Conservation (phyloP, 73 alveolate genomes). For the Diophrys appendiculata region DNA sequence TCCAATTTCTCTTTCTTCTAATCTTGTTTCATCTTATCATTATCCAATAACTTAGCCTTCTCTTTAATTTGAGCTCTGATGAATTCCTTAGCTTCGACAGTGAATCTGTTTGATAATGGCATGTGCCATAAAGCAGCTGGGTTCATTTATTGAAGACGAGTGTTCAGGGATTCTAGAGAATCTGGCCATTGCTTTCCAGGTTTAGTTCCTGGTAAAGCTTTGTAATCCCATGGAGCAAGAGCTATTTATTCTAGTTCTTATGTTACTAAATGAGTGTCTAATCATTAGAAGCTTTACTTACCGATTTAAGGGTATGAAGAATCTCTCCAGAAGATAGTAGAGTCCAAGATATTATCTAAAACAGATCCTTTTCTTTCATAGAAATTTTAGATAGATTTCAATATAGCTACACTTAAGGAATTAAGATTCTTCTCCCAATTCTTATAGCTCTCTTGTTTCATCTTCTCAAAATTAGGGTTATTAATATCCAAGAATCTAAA, state of each 20-base stretch:
- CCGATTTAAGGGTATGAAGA: slow-evolving; percentile 23
- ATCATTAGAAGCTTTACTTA: too few species aligned
- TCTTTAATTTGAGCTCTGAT: slow-evolving; percentile 18
- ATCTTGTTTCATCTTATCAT: not conserved
- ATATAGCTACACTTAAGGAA: slow-evolving; percentile 11
- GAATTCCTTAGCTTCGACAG: slow-evolving; percentile 47
- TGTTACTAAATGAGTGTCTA: too few species aligned
- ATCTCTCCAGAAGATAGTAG: slow-evolving; percentile 14
- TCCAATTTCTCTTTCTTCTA: slow-evolving; percentile 1
- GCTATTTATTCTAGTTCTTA: too few species aligned
- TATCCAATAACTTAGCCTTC: not conserved
- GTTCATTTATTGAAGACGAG: slow-evolving; percentile 42
- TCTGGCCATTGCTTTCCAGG: slow-evolving; percentile 48
- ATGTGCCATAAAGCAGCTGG: slow-evolving; percentile 58
- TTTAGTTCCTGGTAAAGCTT: slow-evolving; percentile 67
- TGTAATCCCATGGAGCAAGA: slow-evolving; percentile 67
- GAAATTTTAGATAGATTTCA: slow-evolving; percentile 21
- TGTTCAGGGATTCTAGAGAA: slow-evolving; percentile 37
- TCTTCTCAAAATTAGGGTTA: slow-evolving; percentile 32
- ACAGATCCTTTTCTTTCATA: slow-evolving; percentile 31
- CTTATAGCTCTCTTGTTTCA: slow-evolving; percentile 35
- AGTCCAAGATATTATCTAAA: slow-evolving; percentile 11
- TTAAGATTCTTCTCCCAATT: slow-evolving; percentile 31
- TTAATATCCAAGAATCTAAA: slow-evolving; percentile 29
- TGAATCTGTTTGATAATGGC: slow-evolving; percentile 50